Evolutionary conservation across 73 alveolate genomes (phyloP).

Genomic region (Paramecium octaurelia): DNA sequence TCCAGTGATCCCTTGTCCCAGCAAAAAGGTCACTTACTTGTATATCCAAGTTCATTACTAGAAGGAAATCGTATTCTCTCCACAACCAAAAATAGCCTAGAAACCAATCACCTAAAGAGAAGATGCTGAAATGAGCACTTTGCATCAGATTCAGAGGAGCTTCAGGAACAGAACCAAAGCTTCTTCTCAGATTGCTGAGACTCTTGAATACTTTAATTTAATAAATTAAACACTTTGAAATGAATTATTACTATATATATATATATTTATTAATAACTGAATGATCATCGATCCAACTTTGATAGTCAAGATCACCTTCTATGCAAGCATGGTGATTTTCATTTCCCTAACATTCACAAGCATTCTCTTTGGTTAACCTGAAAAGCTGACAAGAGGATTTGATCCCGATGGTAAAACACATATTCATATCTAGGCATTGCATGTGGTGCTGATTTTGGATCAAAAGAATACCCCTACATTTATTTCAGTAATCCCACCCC

Average conservation of each 20-base stretch:
- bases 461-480: constrained; percentile 42
- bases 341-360: constrained; percentile 1
- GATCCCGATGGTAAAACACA: background rate
- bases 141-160: background rate
- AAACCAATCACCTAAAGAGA: background rate
- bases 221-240: background rate
- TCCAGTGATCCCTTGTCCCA: constrained; percentile 12
- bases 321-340: background rate
- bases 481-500: constrained; percentile 53
- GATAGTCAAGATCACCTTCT: background rate
- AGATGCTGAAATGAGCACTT: background rate
- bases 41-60: background rate
- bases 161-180: background rate
- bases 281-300: background rate
- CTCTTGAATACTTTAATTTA: background rate
- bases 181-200: background rate
- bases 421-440: background rate
- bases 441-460: constrained; percentile 48
- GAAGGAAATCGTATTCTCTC: background rate
- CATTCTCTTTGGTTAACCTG: background rate
- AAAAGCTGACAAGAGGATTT: background rate
- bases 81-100: background rate
- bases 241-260: background rate
- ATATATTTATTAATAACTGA: background rate
- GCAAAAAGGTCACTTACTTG: background rate